Evolutionary conservation across 1,284 basidiomycete species (phyloP).

Genomic region (Termitomyces sp.): DNA sequence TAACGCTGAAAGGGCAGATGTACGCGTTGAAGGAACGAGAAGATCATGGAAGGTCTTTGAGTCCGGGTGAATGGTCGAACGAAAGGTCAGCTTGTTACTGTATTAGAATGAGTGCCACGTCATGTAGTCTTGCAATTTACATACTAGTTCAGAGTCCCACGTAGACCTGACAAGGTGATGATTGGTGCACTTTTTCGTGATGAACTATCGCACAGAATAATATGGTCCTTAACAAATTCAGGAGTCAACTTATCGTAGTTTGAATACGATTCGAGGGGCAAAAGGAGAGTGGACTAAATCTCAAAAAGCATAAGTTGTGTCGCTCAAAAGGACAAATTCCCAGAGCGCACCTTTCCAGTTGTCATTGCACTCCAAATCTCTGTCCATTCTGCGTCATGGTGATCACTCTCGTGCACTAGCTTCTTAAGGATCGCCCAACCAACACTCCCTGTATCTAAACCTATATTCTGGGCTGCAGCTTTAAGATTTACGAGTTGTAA

Average conservation of each 20-base stretch:
- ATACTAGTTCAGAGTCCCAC: conserved; percentile 62
- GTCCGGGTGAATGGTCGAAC: conserved; percentile 59
- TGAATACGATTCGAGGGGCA: conserved; percentile 58
- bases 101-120: not conserved
- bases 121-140: conserved; percentile 17
- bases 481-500: conserved; percentile 79
- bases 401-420: conserved; percentile 59
- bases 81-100: conserved; percentile 56
- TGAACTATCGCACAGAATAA: conserved; percentile 55
- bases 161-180: conserved; percentile 76
- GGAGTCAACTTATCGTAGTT: conserved; percentile 54
- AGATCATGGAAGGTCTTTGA: conserved; percentile 61
- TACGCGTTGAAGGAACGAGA: conserved; percentile 44
- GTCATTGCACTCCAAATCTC: conserved; percentile 69
- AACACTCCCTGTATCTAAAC: conserved; percentile 62
- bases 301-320: conserved; percentile 5
- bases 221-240: conserved; percentile 76
- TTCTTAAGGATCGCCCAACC: conserved; percentile 86
- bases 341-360: conserved; percentile 55
- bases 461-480: conserved; percentile 72
- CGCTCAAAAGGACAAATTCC: not conserved
- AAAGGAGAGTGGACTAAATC: conserved; percentile 66
- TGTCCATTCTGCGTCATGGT: conserved; percentile 59
- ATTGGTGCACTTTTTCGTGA: conserved; percentile 45
- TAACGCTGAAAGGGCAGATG: conserved; percentile 41